These are phyloP conservation scores for Phytophthora agathidicida DNA, from an alignment of 352 stramenopile genomes.

Conservation along the genomic window DNA sequence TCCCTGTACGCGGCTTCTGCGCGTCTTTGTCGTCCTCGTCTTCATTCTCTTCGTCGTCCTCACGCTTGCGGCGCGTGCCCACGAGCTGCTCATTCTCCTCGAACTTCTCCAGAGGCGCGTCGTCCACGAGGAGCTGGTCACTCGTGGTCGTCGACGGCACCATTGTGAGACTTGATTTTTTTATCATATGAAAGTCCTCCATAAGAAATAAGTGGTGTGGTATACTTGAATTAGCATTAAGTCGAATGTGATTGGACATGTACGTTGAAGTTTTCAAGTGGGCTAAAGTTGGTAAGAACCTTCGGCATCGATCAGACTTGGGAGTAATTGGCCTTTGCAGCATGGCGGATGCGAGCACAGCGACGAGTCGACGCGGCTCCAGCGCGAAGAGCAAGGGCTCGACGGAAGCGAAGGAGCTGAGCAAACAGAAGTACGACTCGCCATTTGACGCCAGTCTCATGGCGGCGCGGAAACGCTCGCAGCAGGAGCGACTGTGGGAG, in stretches of 20 bases:
- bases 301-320: neutral
- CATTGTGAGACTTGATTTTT: conserved; percentile 6
- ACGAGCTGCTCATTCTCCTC: conserved; percentile 40
- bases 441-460: conserved; percentile 71
- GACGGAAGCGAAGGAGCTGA: conserved; percentile 32
- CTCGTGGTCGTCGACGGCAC: neutral
- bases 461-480: conserved; percentile 51
- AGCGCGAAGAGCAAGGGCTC: conserved; percentile 15
- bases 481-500: conserved; percentile 81
- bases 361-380: conserved; percentile 15
- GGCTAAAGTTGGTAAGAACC: conserved; percentile 9
- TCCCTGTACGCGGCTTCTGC: conserved; percentile 34
- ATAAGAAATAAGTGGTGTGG: conserved; percentile 28
- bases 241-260: too few species aligned
- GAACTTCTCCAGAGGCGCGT: conserved; percentile 39
- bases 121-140: conserved; percentile 47
- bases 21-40: conserved; percentile 55
- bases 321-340: neutral
- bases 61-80: conserved; percentile 45
- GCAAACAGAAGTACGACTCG: conserved; percentile 57
- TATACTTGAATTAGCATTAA: conserved; percentile 4
- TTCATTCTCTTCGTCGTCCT: conserved; percentile 41
- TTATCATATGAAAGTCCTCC: neutral
- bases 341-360: conserved; percentile 12
- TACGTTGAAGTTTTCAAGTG: conserved; percentile 17